A percentile compares a stretch with the other conserved stretches of the same genome.
These are phyloP conservation scores for Diaporthe longicolla DNA, from an alignment of 2,329 filamentous ascomycete species.

Conservation along the genomic window DNA sequence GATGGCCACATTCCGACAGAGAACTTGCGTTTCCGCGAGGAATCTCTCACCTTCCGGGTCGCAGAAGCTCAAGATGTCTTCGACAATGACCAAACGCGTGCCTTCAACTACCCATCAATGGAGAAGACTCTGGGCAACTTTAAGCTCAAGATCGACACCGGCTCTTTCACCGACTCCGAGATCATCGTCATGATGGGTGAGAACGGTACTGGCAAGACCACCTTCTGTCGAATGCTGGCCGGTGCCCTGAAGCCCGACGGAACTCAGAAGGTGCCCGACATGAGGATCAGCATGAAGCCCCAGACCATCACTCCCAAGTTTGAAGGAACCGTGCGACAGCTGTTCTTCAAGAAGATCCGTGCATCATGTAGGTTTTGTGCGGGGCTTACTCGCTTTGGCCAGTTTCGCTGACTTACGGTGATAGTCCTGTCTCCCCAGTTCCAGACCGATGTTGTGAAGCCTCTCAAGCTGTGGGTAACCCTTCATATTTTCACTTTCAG, in stretches of 20 bases:
- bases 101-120: slow-evolving; percentile 91
- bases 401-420: slow-evolving; percentile 13
- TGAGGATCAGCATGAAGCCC: slow-evolving; percentile 99
- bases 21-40: slow-evolving; percentile 97
- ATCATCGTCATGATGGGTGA: slow-evolving; percentile 99
- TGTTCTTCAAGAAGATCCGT: slow-evolving; percentile 99
- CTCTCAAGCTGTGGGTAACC: slow-evolving; percentile 80
- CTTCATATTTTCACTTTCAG: too few relatives aligned
- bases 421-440: slow-evolving; percentile 91
- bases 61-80: slow-evolving; percentile 92
- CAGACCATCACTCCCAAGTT: slow-evolving; percentile 99
- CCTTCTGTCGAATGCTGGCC: slow-evolving; percentile 96
- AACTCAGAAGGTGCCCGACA: slow-evolving; percentile 82
- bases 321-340: slow-evolving; percentile 93
- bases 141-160: slow-evolving; percentile 83
- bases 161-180: slow-evolving; percentile 96
- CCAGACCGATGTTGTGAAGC: slow-evolving; percentile 99
- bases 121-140: slow-evolving; percentile 93
- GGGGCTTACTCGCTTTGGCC: too few relatives aligned
- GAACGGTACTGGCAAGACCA: slow-evolving; percentile 99
- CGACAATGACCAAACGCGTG: slow-evolving; percentile 84
- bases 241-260: slow-evolving; percentile 93
- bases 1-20: slow-evolving; percentile 98
- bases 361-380: slow-evolving; percentile 71
- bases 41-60: slow-evolving; percentile 95